Evolutionary conservation across 108 stramenopile genomes (phyloP).

Genomic region (Skeletonema costatum): DNA sequence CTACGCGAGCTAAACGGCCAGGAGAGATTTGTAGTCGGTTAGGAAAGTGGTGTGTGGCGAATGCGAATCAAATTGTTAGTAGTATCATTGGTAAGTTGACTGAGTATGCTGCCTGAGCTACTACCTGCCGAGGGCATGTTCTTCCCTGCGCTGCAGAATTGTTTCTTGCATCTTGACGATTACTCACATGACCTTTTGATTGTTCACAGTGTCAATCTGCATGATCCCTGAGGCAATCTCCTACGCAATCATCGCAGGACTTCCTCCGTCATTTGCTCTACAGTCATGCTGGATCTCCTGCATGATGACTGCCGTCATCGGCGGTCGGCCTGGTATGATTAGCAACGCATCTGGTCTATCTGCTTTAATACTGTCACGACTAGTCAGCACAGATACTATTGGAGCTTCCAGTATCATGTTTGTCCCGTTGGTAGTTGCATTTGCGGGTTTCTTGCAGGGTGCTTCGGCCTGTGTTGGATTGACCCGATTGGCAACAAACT

Average conservation of each 20-base stretch:
- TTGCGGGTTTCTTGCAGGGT: slow-evolving; percentile 53
- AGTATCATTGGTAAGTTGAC: slow-evolving; percentile 27
- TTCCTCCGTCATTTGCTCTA: slow-evolving; percentile 46
- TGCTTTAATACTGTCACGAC: slow-evolving; percentile 22
- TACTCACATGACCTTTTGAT: neutral
- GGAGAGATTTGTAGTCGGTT: slow-evolving; percentile 23
- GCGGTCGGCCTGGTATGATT: slow-evolving; percentile 65
- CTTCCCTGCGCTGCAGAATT: too few species aligned
- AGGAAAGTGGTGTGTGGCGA: slow-evolving; percentile 36
- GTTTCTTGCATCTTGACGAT: neutral
- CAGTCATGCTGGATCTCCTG: slow-evolving; percentile 55
- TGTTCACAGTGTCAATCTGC: slow-evolving; percentile 31
- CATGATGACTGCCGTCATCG: slow-evolving; percentile 49
- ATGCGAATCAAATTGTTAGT: slow-evolving; percentile 48
- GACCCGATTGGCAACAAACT: slow-evolving; percentile 31
- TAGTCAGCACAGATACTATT: slow-evolving; percentile 25
- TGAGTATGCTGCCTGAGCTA: neutral
- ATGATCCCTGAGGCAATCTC: slow-evolving; percentile 61
- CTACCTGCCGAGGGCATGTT: too few species aligned
- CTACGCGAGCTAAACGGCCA: slow-evolving; percentile 32
- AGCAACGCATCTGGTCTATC: slow-evolving; percentile 45
- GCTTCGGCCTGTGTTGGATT: slow-evolving; percentile 41
- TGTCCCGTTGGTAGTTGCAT: slow-evolving; percentile 46
- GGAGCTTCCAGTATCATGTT: slow-evolving; percentile 47
- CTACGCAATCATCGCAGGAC: slow-evolving; percentile 56